A percentile compares a stretch with the other conserved stretches of the same genome.
phyloP scores from a whole-genome alignment of 2,329 filamentous ascomycete genomes.

The Rutstroemia sp. region DNA sequence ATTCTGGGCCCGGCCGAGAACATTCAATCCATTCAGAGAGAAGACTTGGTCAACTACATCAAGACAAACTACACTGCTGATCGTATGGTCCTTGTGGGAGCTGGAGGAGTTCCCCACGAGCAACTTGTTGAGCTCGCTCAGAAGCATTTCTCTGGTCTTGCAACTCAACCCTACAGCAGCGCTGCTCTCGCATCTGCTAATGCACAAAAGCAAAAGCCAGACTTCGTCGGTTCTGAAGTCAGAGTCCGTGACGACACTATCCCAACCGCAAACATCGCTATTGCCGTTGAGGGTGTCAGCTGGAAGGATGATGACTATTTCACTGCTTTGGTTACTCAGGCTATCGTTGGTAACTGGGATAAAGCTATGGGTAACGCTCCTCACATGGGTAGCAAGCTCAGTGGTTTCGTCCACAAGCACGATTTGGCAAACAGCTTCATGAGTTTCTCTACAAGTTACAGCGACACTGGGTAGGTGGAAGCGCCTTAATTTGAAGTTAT shows the following conservation, averaged over 20 bases:
- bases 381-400: constrained; percentile 97
- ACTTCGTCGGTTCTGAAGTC: constrained; percentile 95
- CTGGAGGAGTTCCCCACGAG: constrained; percentile 88
- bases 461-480: constrained; percentile 81
- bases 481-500: background rate
- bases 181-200: constrained; percentile 64
- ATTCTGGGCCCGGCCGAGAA: constrained; percentile 98
- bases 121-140: constrained; percentile 93
- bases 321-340: constrained; percentile 93
- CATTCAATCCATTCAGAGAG: constrained; percentile 89
- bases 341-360: constrained; percentile 99
- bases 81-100: constrained; percentile 96
- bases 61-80: constrained; percentile 99
- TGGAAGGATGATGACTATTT: constrained; percentile 99
- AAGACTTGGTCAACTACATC: constrained; percentile 92
- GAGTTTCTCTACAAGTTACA: constrained; percentile 99
- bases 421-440: constrained; percentile 99
- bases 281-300: constrained; percentile 98
- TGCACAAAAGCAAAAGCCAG: constrained; percentile 71
- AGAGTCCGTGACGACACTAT: constrained; percentile 94
- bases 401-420: constrained; percentile 87
- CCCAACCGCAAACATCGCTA: constrained; percentile 93
- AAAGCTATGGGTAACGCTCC: constrained; percentile 96
- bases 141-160: constrained; percentile 83
- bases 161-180: constrained; percentile 66